Percentiles rank a stretch among this genome's conserved stretches.
phyloP scores from a whole-genome alignment of 2,329 filamentous ascomycete genomes.

The Fusarium sublunatum region DNA sequence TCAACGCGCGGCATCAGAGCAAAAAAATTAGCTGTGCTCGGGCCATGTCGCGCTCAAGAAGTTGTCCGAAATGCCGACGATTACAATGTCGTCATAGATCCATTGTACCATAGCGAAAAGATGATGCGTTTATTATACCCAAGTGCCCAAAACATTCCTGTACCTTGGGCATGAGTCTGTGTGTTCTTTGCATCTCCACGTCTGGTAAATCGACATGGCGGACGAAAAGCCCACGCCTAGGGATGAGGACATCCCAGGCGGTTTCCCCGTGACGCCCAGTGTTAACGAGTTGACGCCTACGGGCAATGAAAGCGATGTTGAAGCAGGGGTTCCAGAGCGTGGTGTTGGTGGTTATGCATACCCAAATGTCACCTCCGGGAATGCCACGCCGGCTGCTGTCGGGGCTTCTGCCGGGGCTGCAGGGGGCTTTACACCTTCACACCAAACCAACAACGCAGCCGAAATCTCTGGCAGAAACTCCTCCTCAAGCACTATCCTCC shows the following conservation, averaged over 20 bases:
- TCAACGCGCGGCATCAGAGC: not conserved
- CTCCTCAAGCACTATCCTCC: constrained; percentile 27
- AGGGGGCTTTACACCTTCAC: constrained; percentile 5
- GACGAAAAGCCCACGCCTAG: constrained; percentile 39
- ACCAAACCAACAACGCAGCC: constrained; percentile 2
- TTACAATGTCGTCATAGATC: constrained; percentile 36
- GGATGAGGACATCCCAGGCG: constrained; percentile 45
- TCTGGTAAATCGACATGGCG: constrained; percentile 25
- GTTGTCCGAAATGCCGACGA: constrained; percentile 37
- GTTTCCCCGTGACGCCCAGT: constrained; percentile 43
- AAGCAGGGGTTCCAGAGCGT: constrained; percentile 28
- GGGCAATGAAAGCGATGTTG: constrained; percentile 12
- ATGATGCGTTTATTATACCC: constrained; percentile 11
- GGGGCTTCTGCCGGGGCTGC: constrained; percentile 3
- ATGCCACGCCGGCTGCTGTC: constrained; percentile 6
- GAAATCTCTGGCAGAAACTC: constrained; percentile 5
- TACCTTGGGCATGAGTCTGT: too few relatives aligned
- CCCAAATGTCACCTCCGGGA: not conserved
- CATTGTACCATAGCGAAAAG: not conserved
- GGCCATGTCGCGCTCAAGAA: constrained; percentile 15
- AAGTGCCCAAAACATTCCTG: too few relatives aligned
- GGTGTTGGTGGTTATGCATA: not conserved
- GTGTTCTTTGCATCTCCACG: not conserved
- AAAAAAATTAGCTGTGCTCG: not conserved
- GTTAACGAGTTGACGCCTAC: constrained; percentile 17